phyloP scores from a whole-genome alignment of 2,329 filamentous ascomycete species.

The Nemania bipapillata region DNA sequence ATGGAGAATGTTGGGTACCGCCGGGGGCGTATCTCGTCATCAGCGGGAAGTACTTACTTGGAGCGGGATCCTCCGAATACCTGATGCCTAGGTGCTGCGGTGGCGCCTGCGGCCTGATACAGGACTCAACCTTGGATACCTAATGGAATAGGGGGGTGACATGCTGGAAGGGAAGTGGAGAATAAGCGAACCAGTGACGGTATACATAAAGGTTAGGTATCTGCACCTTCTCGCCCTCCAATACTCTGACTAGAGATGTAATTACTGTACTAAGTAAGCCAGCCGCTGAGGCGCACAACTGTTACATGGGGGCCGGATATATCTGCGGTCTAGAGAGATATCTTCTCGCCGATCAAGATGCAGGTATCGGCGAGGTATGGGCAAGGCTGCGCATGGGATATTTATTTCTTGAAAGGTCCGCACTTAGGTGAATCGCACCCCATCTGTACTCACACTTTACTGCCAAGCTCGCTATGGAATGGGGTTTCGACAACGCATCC shows the following conservation, averaged over 20 bases:
- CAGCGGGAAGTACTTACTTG: too few relatives aligned
- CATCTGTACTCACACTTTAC: not conserved
- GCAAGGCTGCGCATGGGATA: not conserved
- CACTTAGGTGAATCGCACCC: not conserved
- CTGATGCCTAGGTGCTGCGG: too few relatives aligned
- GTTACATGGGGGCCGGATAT: not conserved
- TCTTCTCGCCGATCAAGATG: not conserved
- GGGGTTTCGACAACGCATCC: not conserved
- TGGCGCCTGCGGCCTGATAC: not conserved
- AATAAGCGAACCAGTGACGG: not conserved
- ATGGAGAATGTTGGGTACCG: not conserved
- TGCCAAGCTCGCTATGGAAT: not conserved
- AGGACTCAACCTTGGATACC: not conserved
- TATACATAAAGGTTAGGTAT: too few relatives aligned
- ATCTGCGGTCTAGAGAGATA: not conserved
- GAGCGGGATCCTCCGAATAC: not conserved
- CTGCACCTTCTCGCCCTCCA: not conserved
- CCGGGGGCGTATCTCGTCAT: too few relatives aligned
- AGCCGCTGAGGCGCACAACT: not conserved
- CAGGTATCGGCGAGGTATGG: not conserved
- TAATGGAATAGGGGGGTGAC: not conserved
- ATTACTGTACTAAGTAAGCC: too few relatives aligned
- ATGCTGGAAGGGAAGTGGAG: not conserved
- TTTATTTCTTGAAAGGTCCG: not conserved
- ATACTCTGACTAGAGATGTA: too few relatives aligned